These are phyloP conservation scores for Polygonum aviculare DNA, from an alignment of 148 eudicot genomes.

Conservation along the genomic window DNA sequence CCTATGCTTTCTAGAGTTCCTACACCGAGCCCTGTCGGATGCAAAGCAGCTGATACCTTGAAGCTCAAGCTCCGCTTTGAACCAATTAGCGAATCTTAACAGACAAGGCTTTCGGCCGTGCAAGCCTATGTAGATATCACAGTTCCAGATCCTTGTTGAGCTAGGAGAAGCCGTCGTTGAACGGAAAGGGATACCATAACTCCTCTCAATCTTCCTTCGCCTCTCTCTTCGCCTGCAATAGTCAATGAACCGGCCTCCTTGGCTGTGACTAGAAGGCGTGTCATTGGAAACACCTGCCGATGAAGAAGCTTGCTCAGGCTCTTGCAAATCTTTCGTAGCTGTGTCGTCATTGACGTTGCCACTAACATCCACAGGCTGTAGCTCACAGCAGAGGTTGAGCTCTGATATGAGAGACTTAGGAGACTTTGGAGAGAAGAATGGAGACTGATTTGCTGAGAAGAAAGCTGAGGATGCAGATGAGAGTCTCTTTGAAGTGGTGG, in stretches of 20 bases:
- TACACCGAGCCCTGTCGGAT: constrained; percentile 74
- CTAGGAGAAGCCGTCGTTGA: constrained; percentile 45
- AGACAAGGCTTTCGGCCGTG: constrained; percentile 73
- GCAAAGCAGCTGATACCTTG: constrained; percentile 95
- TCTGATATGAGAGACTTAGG: constrained; percentile 44
- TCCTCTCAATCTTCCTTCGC: constrained; percentile 40
- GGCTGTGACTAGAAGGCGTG: constrained; percentile 35
- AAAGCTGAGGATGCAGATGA: constrained; percentile 95
- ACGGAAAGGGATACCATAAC: constrained; percentile 35
- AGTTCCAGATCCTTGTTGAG: constrained; percentile 59
- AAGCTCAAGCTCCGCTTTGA: constrained; percentile 76
- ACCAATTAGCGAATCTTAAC: constrained; percentile 80
- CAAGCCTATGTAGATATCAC: constrained; percentile 86
- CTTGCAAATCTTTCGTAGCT: constrained; percentile 39
- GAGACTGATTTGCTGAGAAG: constrained; percentile 90
- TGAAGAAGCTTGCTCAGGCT: constrained; percentile 48
- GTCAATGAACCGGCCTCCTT: constrained; percentile 30
- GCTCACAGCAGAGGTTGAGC: constrained; percentile 25
- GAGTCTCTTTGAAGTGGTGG: constrained; percentile 51
- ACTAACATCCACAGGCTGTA: constrained; percentile 21
- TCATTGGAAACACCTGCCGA: constrained; percentile 46
- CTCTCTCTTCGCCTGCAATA: constrained; percentile 41
- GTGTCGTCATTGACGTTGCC: constrained; percentile 27
- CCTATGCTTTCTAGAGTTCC: constrained; percentile 50
- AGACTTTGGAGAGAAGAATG: constrained; percentile 79